Evolutionary conservation across 2,329 filamentous ascomycete genomes (phyloP).

Genomic region (Trichoderma pleuroti): DNA sequence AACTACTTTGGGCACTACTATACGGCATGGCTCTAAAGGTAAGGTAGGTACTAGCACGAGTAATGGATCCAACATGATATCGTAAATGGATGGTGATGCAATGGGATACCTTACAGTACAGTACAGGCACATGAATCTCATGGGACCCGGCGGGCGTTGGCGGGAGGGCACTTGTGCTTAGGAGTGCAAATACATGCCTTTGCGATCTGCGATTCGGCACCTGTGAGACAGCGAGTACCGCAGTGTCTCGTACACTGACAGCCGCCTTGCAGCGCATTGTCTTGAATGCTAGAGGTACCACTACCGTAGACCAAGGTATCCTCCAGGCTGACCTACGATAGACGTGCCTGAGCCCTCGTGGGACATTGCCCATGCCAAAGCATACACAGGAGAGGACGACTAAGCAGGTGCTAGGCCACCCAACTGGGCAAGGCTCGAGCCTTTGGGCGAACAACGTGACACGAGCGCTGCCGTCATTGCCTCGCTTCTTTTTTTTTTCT

Average conservation of each 20-base stretch:
- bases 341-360: slow-evolving; percentile 3
- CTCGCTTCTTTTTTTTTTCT: background rate
- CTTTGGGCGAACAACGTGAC: background rate
- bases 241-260: background rate
- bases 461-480: background rate
- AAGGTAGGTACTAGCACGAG: background rate
- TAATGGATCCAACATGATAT: background rate
- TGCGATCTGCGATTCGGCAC: background rate
- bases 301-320: background rate
- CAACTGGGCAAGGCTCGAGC: background rate
- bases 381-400: background rate
- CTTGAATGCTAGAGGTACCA: background rate
- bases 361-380: slow-evolving; percentile 1
- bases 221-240: background rate
- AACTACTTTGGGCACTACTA: background rate
- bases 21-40: background rate
- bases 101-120: background rate
- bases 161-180: background rate
- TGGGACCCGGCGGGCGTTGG: background rate
- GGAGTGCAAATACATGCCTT: background rate
- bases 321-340: background rate
- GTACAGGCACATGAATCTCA: background rate
- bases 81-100: background rate
- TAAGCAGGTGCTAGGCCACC: background rate
- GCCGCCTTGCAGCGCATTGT: background rate